These are phyloP conservation scores for Abrus precatorius DNA, from an alignment of 306 rosid genomes.

Conservation along the genomic window DNA sequence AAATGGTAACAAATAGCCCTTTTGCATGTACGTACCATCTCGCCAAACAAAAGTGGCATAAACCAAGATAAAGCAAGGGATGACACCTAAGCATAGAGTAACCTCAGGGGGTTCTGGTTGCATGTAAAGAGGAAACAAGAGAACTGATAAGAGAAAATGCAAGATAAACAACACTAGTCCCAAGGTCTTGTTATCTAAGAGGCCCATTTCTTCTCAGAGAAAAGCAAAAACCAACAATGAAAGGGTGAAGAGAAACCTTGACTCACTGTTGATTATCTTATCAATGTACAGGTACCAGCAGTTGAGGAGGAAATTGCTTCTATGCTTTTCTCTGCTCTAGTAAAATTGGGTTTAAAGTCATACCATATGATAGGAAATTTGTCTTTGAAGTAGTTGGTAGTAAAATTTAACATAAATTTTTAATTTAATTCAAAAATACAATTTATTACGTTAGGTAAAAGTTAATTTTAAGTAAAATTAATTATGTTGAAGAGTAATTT, in stretches of 20 bases:
- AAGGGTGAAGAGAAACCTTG: not conserved
- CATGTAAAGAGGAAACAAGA: constrained; percentile 40
- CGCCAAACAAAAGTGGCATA: constrained; percentile 32
- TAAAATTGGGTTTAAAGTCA: not conserved
- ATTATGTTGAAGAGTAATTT: too few relatives aligned
- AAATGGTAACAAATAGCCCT: not conserved
- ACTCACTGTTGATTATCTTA: not conserved
- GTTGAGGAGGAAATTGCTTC: not conserved
- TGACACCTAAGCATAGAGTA: constrained; percentile 24
- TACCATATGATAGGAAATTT: too few relatives aligned
- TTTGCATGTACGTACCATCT: not conserved
- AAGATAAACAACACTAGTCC: constrained; percentile 14
- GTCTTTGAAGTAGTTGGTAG: too few relatives aligned
- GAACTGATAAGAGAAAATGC: constrained; percentile 32
- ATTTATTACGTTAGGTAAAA: too few relatives aligned
- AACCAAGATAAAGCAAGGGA: constrained; percentile 43
- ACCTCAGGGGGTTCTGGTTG: constrained; percentile 40
- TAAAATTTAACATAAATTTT: too few relatives aligned
- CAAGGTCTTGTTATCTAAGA: constrained; percentile 20
- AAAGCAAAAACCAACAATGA: constrained; percentile 5
- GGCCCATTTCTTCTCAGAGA: constrained; percentile 11
- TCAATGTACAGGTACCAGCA: not conserved
- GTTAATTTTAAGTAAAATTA: too few relatives aligned
- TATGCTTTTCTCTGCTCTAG: not conserved
- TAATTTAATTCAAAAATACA: too few relatives aligned